Conservation (phyloP, 805 yeast genomes). For the Blastobotrys americana region DNA sequence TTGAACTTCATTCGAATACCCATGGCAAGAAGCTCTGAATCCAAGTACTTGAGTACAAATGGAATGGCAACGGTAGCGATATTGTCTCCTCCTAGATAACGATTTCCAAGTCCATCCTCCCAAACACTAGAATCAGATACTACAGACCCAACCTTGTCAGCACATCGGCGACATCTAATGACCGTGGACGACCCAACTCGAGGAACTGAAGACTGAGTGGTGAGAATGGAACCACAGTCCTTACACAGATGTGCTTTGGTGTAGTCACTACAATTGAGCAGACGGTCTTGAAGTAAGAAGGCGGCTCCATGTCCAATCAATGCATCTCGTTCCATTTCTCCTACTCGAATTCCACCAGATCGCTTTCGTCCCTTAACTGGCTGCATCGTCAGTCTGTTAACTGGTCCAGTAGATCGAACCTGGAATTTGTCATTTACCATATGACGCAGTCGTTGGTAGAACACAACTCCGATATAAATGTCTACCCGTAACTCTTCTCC, state of each 20-base stretch:
- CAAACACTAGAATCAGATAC: slow-evolving; percentile 58
- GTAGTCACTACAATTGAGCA: slow-evolving; percentile 92
- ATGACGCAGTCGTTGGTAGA: slow-evolving; percentile 96
- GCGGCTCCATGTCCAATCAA: slow-evolving; percentile 98
- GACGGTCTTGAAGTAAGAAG: slow-evolving; percentile 85
- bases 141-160: slow-evolving; percentile 51
- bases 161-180: slow-evolving; percentile 86
- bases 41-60: slow-evolving; percentile 88
- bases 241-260: slow-evolving; percentile 87
- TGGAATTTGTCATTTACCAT: slow-evolving; percentile 99
- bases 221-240: slow-evolving; percentile 83
- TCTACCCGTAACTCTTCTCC: slow-evolving; percentile 97
- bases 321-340: slow-evolving; percentile 99
- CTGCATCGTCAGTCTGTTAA: slow-evolving; percentile 94
- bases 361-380: slow-evolving; percentile 99
- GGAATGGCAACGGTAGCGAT: slow-evolving; percentile 97
- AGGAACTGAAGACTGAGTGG: slow-evolving; percentile 87
- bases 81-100: slow-evolving; percentile 84
- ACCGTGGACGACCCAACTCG: slow-evolving; percentile 75
- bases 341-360: slow-evolving; percentile 98
- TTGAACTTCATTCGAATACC: slow-evolving; percentile 90
- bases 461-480: slow-evolving; percentile 93
- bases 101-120: slow-evolving; percentile 96
- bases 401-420: slow-evolving; percentile 98
- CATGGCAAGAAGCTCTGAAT: slow-evolving; percentile 95